Evolutionary conservation across 1,284 basidiomycete species (phyloP), one percentile per base, ranked within the genome.

Genomic region (Leucocoprinus gongylophorus): DNA sequence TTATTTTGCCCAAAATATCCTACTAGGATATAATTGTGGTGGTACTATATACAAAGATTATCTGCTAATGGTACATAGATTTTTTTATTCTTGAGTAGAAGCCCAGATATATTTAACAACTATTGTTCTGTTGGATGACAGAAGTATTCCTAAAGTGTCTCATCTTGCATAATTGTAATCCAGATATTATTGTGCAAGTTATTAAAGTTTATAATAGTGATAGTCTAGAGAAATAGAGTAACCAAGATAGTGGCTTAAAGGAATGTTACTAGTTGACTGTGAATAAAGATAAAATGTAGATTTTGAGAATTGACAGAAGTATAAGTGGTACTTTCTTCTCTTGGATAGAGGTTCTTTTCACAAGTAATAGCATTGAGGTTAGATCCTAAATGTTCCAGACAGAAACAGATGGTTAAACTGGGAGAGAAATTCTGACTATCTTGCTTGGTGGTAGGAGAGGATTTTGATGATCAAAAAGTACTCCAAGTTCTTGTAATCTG

Each of bases 391-490:
- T 17, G 8, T 9, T 15, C 35, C 5, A 15, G n/a, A 13, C n/a
- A 17, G n/a, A 38, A 38, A 13, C 35, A 15, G 35, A 38, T 38
- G 35, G n/a, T 15, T 20, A 23, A 18, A 23, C n/a, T n/a, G n/a
- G n/a, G n/a, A n/a, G n/a, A n/a, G n/a, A n/a, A n/a, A n/a, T n/a
- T n/a, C n/a, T n/a, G 15, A 29, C 42, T 15, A 29, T 3, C 26
- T 15, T 29, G 42, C 15, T 17, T 44, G 23, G 10, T 15, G 21
- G 26, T 29, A 9, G 29, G 26, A 12, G 8, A 44, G 17, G 5
- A 44, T n/a, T 17, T 44, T 48, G 2, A 38, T 56, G 37, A 65
- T 62, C 15, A 5, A 69, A 5, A 78, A 54, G 57, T 79, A 78
- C 15, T 54, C 56, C 0, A 61, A 60, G 70, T 58, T 58, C 58